Conservation (phyloP, 2,329 filamentous ascomycete genomes). For the Colletotrichum orchidophilum region DNA sequence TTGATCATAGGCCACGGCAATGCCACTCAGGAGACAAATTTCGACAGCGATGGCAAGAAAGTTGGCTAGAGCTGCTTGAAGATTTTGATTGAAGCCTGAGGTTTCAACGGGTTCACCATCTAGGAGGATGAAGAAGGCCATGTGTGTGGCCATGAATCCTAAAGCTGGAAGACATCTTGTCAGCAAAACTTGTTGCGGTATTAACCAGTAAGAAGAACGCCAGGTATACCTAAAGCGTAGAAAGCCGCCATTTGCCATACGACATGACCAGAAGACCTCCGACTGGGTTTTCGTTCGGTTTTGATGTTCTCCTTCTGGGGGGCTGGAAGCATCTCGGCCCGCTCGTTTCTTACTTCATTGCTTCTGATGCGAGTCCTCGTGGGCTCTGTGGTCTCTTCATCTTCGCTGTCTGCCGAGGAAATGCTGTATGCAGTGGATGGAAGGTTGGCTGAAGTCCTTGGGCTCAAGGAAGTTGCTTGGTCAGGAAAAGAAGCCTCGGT, state of each 20-base stretch:
- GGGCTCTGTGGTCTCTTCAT: background rate
- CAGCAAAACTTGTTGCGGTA: background rate
- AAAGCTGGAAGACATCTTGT: background rate
- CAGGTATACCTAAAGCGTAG: background rate
- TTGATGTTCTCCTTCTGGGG: background rate
- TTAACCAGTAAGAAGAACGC: background rate
- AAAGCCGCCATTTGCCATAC: background rate
- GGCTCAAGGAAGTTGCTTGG: background rate
- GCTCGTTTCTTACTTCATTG: background rate
- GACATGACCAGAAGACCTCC: background rate
- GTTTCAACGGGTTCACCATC: background rate
- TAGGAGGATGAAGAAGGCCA: background rate
- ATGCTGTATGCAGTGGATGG: background rate
- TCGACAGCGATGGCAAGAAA: conserved; percentile 85
- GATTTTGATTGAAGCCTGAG: background rate
- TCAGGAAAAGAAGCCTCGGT: background rate
- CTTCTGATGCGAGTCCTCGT: no score
- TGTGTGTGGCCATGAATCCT: conserved; percentile 5
- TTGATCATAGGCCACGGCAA: conserved; percentile 16
- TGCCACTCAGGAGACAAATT: conserved; percentile 62
- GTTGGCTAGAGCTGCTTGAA: conserved; percentile 77
- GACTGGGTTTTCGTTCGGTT: background rate
- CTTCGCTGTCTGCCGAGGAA: background rate
- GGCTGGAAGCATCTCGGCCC: background rate
- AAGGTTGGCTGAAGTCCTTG: background rate